Evolutionary conservation across 495 filamentous ascomycete species (phyloP), one percentile per base, ranked within the genome.

Genomic region (Penicillium verhagenii): DNA sequence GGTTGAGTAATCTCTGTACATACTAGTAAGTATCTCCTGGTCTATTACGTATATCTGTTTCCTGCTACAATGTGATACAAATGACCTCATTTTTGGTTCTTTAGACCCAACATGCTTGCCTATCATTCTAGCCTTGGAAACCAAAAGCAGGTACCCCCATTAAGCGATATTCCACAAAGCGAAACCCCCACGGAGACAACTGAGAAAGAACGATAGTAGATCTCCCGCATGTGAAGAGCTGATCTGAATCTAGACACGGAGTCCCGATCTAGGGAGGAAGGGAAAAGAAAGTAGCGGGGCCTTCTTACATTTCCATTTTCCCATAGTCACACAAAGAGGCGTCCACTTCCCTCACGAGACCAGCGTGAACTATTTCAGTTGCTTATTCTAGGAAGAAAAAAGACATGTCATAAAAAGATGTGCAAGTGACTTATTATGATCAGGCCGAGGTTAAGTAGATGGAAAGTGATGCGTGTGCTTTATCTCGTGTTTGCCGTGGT

Each of bases 71-170:
- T 2, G 57, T 60, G 21, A 35, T 49, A 60, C 52, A 49, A 2
- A 53, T 56, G 53, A 60, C 47, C 57, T 55, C 57, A 56, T 60
- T 24, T n/a, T 21, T 0, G 21, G 29, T 56, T 56, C 49, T 45
- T 52, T 20, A 39, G 6, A 38, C 18, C 6, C 26, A 31, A 25
- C 3, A 24, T 9, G 14, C 38, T 38, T 47, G 2, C 25, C 21
- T 28, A 16, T 35, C n/a, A 35, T 37, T 40, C 26, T 28, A 18
- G n/a, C n/a, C n/a, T n/a, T n/a, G n/a, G n/a, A n/a, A 23, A 25
- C n/a, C 4, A 54, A 25, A 54, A 57, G 59, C 59, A 61, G 59
- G 59, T 57, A 57, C 59, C 59, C 54, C 54, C 18, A 44, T 16
- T 14, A 39, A 42, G 37, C 21, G 8, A 43, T 40, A 6, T 7